Base-by-base conservation (phyloP, 345 rosid genomes). In the Capsella bursapastoris region DNA sequence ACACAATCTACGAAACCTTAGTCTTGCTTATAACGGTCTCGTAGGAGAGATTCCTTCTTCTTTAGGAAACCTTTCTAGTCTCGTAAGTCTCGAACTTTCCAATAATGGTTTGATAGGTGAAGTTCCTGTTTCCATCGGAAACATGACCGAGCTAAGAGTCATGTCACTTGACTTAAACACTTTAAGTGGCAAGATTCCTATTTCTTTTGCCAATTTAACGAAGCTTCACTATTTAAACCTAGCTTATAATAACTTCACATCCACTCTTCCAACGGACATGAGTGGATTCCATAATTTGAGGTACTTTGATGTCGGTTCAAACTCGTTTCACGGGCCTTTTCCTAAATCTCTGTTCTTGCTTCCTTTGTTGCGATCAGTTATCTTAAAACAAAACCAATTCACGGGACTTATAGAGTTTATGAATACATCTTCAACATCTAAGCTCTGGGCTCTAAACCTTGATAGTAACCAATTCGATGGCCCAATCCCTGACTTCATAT, bases 31-130 rank as follows among this genome's bases (percentile, higher is more conserved):
- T 40, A 62, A 62, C 50, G 2, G 3, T 22, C 44, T 62, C 35
- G 13, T 27, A 22, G 66, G 66, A 16, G 34, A 58, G 3, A 52
- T 68, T 38, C 64, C 64, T 38, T 38, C 64, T 59, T 18, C 64
- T 10, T 14, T 59, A 59, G 64, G 32, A 59, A 59, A 60, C 49
- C 34, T 60, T 22, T 60, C 65, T 59, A 3, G n/a, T 38, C 64
- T 59, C 44, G 1, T 1, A 59, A 0, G 22, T 9, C 47, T 59
- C 11, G 15, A 59, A 16, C 47, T 59, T 59, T 18, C 9, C n/a
- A 9, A 16, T 37, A 59, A 59, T 18, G 15, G 11, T 5, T 18
- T 59, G 48, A 6, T 10, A 59, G 64, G 48, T 57, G 25, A 57
- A 57, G 62, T 57, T 57, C 62, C 62, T 0, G 2, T 13, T 62